A percentile compares a stretch with the other conserved stretches of the same genome.
These are phyloP conservation scores for Pseudogymnoascus destructans DNA, from an alignment of 2,329 filamentous ascomycete genomes.

Conservation along the genomic window DNA sequence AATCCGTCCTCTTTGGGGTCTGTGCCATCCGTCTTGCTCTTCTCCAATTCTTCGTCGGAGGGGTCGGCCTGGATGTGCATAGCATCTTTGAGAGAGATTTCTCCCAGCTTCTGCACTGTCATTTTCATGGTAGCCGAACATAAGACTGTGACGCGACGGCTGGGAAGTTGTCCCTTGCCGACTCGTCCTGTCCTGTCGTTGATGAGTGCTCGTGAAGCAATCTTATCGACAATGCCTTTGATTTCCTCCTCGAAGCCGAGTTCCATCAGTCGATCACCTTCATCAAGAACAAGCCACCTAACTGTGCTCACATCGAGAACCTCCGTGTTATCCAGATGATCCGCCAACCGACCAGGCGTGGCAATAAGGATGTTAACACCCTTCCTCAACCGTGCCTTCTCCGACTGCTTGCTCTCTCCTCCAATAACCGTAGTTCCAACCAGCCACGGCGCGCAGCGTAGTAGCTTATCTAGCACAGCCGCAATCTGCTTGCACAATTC, in stretches of 20 bases:
- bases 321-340: slow-evolving; percentile 88
- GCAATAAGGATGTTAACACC: slow-evolving; percentile 93
- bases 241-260: slow-evolving; percentile 93
- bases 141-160: slow-evolving; percentile 70
- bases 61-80: slow-evolving; percentile 66
- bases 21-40: slow-evolving; percentile 34
- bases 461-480: slow-evolving; percentile 67
- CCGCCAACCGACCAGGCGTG: slow-evolving; percentile 78
- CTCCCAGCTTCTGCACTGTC: slow-evolving; percentile 84
- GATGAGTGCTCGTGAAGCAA: slow-evolving; percentile 51
- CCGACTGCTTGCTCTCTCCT: slow-evolving; percentile 59
- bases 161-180: slow-evolving; percentile 49
- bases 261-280: slow-evolving; percentile 97
- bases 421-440: slow-evolving; percentile 74
- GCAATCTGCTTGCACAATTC: slow-evolving; percentile 93
- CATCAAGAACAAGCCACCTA: slow-evolving; percentile 86
- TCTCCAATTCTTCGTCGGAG: slow-evolving; percentile 36
- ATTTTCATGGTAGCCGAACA: slow-evolving; percentile 98
- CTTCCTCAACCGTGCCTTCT: slow-evolving; percentile 87
- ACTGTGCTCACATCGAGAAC: slow-evolving; percentile 79
- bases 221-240: slow-evolving; percentile 67
- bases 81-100: slow-evolving; percentile 90
- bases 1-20: slow-evolving; percentile 42
- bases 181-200: slow-evolving; percentile 46
- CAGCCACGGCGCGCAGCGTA: slow-evolving; percentile 87